Percentiles rank a stretch among this genome's conserved stretches.
Conservation (phyloP, 352 stramenopile genomes). For the Thalassiosira mediterranea region DNA sequence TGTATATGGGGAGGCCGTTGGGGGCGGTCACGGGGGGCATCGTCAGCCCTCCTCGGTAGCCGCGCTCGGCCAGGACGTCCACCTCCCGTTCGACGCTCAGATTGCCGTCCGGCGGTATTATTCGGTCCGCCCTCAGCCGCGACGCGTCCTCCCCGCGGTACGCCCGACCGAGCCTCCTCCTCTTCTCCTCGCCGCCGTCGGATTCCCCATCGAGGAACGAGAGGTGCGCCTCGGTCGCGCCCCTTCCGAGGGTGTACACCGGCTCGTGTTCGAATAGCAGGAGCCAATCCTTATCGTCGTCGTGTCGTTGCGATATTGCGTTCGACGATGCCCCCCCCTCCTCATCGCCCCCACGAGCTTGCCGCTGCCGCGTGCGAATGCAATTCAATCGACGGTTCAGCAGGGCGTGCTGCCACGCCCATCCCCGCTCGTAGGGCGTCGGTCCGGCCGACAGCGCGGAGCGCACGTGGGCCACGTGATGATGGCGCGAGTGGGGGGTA, state of each 20-base stretch:
- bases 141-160: constrained; percentile 62
- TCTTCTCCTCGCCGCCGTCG: constrained; percentile 23
- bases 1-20: constrained; percentile 86
- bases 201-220: constrained; percentile 55
- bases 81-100: constrained; percentile 28
- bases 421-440: constrained; percentile 59
- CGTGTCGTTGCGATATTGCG: not conserved
- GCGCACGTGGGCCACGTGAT: constrained; percentile 19
- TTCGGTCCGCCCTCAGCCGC: constrained; percentile 53
- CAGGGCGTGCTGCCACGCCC: constrained; percentile 72
- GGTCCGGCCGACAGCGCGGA: constrained; percentile 24
- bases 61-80: constrained; percentile 12
- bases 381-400: constrained; percentile 57
- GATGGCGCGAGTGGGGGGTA: too few relatives aligned
- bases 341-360: not conserved
- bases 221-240: constrained; percentile 73
- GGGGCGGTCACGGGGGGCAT: constrained; percentile 59
- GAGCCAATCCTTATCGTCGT: constrained; percentile 44
- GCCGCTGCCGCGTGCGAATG: constrained; percentile 10
- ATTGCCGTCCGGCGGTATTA: not conserved
- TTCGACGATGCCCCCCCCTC: not conserved
- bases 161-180: constrained; percentile 55
- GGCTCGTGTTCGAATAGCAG: constrained; percentile 80
- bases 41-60: constrained; percentile 3
- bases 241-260: constrained; percentile 81